Evolutionary conservation across 352 stramenopile genomes (phyloP), one percentile per base, ranked within the genome.

Genomic region (Achlya hypogyna): DNA sequence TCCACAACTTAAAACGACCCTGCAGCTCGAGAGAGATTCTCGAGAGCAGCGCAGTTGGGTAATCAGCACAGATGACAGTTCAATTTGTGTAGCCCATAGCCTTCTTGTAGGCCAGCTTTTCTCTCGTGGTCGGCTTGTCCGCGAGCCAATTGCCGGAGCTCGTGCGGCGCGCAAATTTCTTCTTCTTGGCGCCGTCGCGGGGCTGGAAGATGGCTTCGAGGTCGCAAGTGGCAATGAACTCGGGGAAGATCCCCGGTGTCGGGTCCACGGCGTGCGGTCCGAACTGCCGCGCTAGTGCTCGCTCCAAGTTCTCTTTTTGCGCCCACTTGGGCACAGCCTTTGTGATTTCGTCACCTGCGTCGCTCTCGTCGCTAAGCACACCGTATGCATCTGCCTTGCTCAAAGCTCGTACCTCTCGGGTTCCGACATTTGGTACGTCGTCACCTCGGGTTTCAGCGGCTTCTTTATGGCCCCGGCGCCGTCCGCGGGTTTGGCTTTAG

Each of bases 121-220:
- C 86, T 10, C 81, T 76, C 27, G 82, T 81, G 8, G 84, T 93
- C 10, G 84, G 82, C 18, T 78, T 77, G 72, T 95, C 86, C 8
- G 78, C 81, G 28, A 93, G 75, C 86, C 86, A 95, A 73, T 95
- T 93, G 12, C 84, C 86, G 29, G 82, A 91, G 70, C 86, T 95
- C 60, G 81, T 90, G n/a, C 86, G 77, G 40, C 82, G 76, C 31
- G 75, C 69, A 52, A 93, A 95, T 29, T 78, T 79, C 63, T 88
- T 89, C 71, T 92, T 91, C 67, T 92, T 92, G 1, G 71, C 70
- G 9, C 78, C 65, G 49, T 93, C 84, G 0, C 75, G 84, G 6
- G 84, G 76, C 65, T 95, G 74, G 45, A 93, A 93, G 31, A 95
- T 95, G 10, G 81, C 78, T 71, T 93, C 86, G 1, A 95, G 51